phyloP scores from a whole-genome alignment of 345 rosid species.

The Geranium rotundifolium region DNA sequence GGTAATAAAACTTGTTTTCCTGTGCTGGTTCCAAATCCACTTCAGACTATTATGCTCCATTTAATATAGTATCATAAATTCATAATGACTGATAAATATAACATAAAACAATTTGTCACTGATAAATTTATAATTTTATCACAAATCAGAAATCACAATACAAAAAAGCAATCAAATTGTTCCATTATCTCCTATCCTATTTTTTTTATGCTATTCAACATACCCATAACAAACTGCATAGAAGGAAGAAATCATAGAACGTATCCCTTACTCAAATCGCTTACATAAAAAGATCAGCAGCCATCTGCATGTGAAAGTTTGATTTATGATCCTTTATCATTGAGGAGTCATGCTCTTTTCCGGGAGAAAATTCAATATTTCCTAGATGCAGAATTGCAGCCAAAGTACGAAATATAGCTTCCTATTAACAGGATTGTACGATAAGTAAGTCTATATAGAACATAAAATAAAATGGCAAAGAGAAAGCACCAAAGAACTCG shows the following conservation, averaged over 20 bases:
- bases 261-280: constrained; percentile 10
- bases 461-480: neutral
- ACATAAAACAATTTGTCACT: too few species aligned
- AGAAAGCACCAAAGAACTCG: neutral
- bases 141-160: too few species aligned
- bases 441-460: neutral
- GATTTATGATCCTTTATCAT: constrained; percentile 70
- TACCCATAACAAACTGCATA: neutral
- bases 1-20: neutral
- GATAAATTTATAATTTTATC: too few species aligned
- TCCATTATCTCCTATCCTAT: neutral
- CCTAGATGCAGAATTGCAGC: constrained; percentile 97
- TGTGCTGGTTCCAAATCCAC: neutral
- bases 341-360: constrained; percentile 94
- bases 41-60: too few species aligned
- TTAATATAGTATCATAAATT: too few species aligned
- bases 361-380: constrained; percentile 86
- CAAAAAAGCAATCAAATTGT: neutral
- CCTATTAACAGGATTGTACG: constrained; percentile 32
- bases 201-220: neutral
- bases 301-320: constrained; percentile 66
- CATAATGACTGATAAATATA: too few species aligned
- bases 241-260: neutral
- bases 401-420: constrained; percentile 82
- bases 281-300: constrained; percentile 86